phyloP scores from a whole-genome alignment of 2,329 filamentous ascomycete species.

The Penicillium glabrum region DNA sequence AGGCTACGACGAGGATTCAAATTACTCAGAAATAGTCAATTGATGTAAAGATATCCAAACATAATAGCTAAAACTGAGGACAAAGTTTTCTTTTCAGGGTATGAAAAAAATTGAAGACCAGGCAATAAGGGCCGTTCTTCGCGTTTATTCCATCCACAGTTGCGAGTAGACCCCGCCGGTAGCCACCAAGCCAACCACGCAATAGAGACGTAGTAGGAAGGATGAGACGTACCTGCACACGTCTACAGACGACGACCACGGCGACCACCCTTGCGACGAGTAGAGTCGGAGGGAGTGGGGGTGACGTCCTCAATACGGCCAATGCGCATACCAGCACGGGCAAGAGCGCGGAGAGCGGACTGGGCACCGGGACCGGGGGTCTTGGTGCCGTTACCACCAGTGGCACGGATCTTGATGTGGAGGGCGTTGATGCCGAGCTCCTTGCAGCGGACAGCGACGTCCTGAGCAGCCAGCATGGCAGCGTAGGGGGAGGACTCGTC shows the following conservation, averaged over 20 bases:
- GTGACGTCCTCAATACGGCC: constrained; percentile 99
- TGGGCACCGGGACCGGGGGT: constrained; percentile 98
- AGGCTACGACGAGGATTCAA: background rate
- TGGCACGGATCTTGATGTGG: constrained; percentile 99
- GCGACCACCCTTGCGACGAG: constrained; percentile 99
- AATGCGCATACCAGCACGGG: constrained; percentile 99
- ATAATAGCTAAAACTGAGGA: constrained; percentile 24
- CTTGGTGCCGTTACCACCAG: constrained; percentile 99
- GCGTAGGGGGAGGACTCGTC: constrained; percentile 99
- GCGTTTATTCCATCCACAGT: constrained; percentile 52
- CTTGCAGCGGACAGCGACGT: constrained; percentile 89
- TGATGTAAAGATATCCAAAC: constrained; percentile 27
- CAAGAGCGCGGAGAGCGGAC: constrained; percentile 96
- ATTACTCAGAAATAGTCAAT: constrained; percentile 22
- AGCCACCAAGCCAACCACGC: constrained; percentile 35
- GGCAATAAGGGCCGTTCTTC: constrained; percentile 53
- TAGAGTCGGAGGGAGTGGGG: constrained; percentile 98
- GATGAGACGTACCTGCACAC: constrained; percentile 38
- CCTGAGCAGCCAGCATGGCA: constrained; percentile 99
- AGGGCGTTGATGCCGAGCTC: constrained; percentile 88
- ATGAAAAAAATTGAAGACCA: constrained; percentile 51
- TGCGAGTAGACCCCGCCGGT: constrained; percentile 35
- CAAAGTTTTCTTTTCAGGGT: constrained; percentile 34
- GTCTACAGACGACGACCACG: constrained; percentile 99
- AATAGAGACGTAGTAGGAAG: constrained; percentile 27